Evolutionary conservation across 768 basidiomycete genomes (phyloP).

Genomic region (Pilatotrama ljubarskyi): DNA sequence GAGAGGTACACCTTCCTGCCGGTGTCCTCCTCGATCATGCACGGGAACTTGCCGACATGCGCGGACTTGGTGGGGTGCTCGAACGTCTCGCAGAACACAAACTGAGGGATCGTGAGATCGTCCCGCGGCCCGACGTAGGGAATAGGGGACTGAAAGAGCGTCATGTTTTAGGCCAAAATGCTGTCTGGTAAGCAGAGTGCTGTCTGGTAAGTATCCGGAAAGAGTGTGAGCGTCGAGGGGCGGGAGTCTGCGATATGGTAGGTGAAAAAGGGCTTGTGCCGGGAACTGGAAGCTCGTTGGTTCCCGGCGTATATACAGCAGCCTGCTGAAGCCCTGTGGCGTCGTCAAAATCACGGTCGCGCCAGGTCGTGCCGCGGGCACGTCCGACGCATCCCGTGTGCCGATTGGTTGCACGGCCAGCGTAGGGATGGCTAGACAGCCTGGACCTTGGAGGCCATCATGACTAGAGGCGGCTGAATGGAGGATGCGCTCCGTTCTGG

Average conservation of each 20-base stretch:
- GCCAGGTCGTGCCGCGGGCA: too few species aligned
- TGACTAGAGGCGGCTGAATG: too few species aligned
- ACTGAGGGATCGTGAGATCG: slow-evolving; percentile 20
- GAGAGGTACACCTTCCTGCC: slow-evolving; percentile 15
- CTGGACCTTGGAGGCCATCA: too few species aligned
- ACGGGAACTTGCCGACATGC: slow-evolving; percentile 5
- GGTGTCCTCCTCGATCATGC: slow-evolving; percentile 21
- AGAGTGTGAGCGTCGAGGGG: not conserved
- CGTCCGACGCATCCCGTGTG: too few species aligned
- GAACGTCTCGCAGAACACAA: slow-evolving; percentile 15
- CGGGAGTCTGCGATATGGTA: not conserved
- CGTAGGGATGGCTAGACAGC: too few species aligned
- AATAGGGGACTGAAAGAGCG: not conserved
- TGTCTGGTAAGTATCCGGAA: too few species aligned
- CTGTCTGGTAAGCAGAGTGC: too few species aligned
- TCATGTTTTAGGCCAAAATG: not conserved
- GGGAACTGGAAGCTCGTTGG: not conserved
- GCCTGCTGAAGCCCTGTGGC: not conserved
- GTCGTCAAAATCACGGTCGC: not conserved
- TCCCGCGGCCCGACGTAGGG: slow-evolving; percentile 17
- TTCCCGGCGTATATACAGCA: not conserved
- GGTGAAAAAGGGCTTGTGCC: too few species aligned
- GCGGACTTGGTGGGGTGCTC: slow-evolving; percentile 13
- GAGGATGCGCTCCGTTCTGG: too few species aligned
- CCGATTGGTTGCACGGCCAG: too few species aligned